Evolutionary conservation across 345 rosid species (phyloP), one percentile per base, ranked within the genome.

Genomic region (Arabis alpina): DNA sequence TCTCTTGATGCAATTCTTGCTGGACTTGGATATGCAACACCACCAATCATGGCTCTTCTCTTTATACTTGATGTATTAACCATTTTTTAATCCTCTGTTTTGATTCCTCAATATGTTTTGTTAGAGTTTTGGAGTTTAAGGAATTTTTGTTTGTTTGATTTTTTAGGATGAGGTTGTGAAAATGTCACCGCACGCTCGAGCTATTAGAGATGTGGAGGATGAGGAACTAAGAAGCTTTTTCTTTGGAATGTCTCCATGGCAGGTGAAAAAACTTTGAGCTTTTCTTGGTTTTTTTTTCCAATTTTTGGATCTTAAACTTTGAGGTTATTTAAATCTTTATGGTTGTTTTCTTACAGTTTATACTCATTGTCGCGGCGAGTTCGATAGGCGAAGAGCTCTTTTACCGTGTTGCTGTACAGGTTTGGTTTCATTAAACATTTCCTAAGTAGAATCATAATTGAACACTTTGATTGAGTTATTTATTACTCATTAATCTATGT

Each of bases 321-420:
- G 54, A 50, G 51, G 48, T 49, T 10, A n/a, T 6, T 30, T 4
- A 63, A 61, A 28, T 71, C 67, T 74, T 75, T 27, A 8, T 15
- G 54, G 12, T 32, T 32, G 19, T 25, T 11, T 51, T 43, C 72
- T 68, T 68, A 28, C 87, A 93, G 97, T 91, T 94, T 76, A 77
- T 91, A 54, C 77, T 94, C 56, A 80, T 94, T 61, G 91, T 94
- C 0, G 78, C 86, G 43, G 99, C 99, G 10, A 94, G 99, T 78
- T 91, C 99, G 1, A 85, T 94, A 19, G 99, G 99, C 57, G 99
- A 94, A 83, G 99, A 94, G 85, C 97, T 94, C 72, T 94, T 94
- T 80, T 94, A 94, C 81, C 85, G 99, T 28, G 96, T 88, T 56
- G 97, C 99, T 44, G 88, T 94, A 54, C 99, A 94, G 99, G 99